phyloP scores from a whole-genome alignment of 2,329 filamentous ascomycete species.

The Fusarium pseudocircinatum region DNA sequence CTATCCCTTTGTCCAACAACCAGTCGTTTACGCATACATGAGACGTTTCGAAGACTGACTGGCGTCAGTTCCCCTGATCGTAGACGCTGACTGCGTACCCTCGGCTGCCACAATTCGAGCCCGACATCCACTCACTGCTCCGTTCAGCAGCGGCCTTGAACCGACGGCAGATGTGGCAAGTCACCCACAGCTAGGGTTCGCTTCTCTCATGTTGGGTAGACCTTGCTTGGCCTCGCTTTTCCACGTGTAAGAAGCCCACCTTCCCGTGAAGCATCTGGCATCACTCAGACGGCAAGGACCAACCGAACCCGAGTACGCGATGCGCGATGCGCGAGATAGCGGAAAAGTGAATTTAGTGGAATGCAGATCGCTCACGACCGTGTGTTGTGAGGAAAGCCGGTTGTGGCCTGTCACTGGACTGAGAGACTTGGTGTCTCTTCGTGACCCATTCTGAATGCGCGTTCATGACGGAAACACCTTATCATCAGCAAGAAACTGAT shows the following conservation, averaged over 20 bases:
- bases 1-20: conserved; percentile 40
- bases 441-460: no score
- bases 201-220: no score
- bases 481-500: conserved; percentile 39
- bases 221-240: neutral
- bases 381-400: neutral
- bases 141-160: no score
- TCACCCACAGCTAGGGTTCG: neutral
- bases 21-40: conserved; percentile 36
- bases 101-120: conserved; percentile 40
- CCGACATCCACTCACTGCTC: neutral
- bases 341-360: neutral
- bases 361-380: neutral
- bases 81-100: conserved; percentile 44
- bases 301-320: neutral
- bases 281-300: neutral
- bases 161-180: neutral
- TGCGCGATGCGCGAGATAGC: neutral
- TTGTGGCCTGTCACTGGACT: neutral
- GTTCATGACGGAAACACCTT: conserved; percentile 39
- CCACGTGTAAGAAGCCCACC: neutral
- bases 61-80: neutral
- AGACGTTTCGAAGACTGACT: neutral
- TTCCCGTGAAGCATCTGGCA: neutral
- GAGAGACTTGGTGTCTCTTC: neutral